These are phyloP conservation scores for Tuctoria greenei DNA, from an alignment of 176 grass and related monocot genomes.

Conservation along the genomic window DNA sequence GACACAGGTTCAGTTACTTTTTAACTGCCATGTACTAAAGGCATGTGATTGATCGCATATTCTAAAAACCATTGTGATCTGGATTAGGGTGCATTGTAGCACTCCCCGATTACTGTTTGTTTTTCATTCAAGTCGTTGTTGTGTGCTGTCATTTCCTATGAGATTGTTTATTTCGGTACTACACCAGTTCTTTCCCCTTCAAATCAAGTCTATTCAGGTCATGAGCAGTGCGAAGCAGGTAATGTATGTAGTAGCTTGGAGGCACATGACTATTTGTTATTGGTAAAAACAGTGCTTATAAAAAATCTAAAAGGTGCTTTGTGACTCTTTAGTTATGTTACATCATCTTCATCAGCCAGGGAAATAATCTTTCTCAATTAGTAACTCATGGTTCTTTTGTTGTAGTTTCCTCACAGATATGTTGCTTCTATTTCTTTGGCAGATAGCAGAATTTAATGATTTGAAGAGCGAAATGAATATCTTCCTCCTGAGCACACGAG, in stretches of 20 bases:
- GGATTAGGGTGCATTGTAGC: not conserved
- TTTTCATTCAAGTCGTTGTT: not conserved
- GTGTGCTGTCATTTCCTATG: not conserved
- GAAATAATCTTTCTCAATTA: not conserved
- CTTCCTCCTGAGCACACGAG: constrained; percentile 89
- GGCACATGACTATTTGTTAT: not conserved
- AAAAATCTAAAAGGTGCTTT: not conserved
- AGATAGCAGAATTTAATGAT: constrained; percentile 97
- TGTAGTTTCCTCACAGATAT: not conserved
- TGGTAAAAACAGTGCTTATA: not conserved
- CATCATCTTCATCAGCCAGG: not conserved
- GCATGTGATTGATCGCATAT: not conserved
- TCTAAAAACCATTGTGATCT: not conserved
- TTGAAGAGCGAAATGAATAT: constrained; percentile 59
- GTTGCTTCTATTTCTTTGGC: constrained; percentile 15
- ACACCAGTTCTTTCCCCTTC: not conserved
- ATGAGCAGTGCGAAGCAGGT: not conserved
- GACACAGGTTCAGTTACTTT: not conserved
- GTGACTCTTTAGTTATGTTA: not conserved
- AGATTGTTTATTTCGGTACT: not conserved
- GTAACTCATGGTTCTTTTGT: not conserved
- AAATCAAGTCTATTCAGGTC: not conserved
- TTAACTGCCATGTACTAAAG: not conserved
- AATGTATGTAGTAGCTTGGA: constrained; percentile 8
- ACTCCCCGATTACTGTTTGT: not conserved